These are phyloP conservation scores for thale cress (Arabidopsis thaliana) DNA, from an alignment of 345 rosid species.

Conservation along the genomic window TAIR10.1 NC_003076.8:14462001-14462500, in stretches of 20 bases:
- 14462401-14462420: conserved; percentile 79
- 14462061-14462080: conserved; percentile 90
- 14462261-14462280: conserved; percentile 39
- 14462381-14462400: conserved; percentile 60
- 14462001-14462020: conserved; percentile 85
- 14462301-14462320: conserved; percentile 50
- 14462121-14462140: conserved; percentile 52
- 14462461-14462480: conserved; percentile 66
- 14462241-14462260: conserved; percentile 47
- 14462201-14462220: conserved; percentile 53
- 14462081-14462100: conserved; percentile 95
- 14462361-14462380: conserved; percentile 54
- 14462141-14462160: conserved; percentile 49
- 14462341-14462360: conserved; percentile 71
- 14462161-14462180: conserved; percentile 70
- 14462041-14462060: conserved; percentile 88
- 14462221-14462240: conserved; percentile 60
- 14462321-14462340: conserved; percentile 61
- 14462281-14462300: conserved; percentile 44
- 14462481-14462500: conserved; percentile 49
- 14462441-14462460: conserved; percentile 57
- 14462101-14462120: conserved; percentile 57
- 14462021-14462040: conserved; percentile 63
- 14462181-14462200: conserved; percentile 66
- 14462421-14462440: conserved; percentile 88